These are phyloP conservation scores for Fraxinus platypoda DNA, from an alignment of 305 asterid species.

Conservation along the genomic window DNA sequence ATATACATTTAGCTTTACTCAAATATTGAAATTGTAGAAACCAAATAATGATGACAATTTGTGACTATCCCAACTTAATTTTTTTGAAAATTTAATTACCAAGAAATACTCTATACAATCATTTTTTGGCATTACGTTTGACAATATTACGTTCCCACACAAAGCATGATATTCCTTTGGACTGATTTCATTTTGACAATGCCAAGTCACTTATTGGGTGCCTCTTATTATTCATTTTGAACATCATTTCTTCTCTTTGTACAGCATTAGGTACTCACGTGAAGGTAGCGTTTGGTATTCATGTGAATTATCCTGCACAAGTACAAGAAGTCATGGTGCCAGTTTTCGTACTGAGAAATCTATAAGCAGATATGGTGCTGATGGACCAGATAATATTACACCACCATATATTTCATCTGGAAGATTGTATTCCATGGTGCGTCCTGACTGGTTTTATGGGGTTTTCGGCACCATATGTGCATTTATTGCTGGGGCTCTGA, in stretches of 20 bases:
- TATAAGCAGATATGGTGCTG: constrained; percentile 57
- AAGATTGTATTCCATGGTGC: constrained; percentile 75
- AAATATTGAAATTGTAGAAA: background rate
- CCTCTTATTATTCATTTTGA: background rate
- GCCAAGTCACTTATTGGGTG: background rate
- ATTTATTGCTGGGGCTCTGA: constrained; percentile 84
- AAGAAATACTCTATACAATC: background rate
- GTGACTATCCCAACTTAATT: background rate
- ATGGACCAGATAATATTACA: constrained; percentile 49
- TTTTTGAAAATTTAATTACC: background rate
- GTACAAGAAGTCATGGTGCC: constrained; percentile 77
- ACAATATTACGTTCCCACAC: background rate
- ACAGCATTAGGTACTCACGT: constrained; percentile 65
- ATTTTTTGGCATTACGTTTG: background rate
- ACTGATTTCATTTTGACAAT: constrained; percentile 10
- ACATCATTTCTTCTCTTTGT: background rate
- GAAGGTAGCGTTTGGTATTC: constrained; percentile 78
- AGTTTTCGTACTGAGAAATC: constrained; percentile 93
- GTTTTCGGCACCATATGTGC: constrained; percentile 73
- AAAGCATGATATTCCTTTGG: background rate
- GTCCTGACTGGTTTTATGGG: constrained; percentile 92
- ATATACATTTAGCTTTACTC: background rate
- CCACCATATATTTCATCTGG: constrained; percentile 49
- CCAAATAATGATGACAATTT: background rate
- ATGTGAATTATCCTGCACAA: constrained; percentile 73